phyloP scores from a whole-genome alignment of 768 basidiomycete species.

The Serendipita indica region DNA sequence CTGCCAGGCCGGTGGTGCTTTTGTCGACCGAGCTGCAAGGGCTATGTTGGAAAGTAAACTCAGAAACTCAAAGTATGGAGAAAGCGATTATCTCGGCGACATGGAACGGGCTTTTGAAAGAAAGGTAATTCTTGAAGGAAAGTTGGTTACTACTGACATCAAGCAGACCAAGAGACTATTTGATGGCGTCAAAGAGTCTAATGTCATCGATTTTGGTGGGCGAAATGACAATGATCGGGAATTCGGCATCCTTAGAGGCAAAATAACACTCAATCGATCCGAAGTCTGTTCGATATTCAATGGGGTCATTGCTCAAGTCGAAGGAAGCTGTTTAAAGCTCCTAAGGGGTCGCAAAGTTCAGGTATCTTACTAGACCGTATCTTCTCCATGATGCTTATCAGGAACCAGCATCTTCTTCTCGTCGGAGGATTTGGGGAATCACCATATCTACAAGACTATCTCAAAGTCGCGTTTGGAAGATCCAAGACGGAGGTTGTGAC shows the following conservation, averaged over 20 bases:
- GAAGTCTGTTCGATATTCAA: background rate
- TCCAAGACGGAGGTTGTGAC: background rate
- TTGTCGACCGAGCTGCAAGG: constrained; percentile 5
- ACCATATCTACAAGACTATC: background rate
- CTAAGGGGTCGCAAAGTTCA: background rate
- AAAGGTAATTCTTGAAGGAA: background rate
- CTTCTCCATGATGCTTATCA: background rate
- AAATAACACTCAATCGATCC: background rate
- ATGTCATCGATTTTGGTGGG: constrained; percentile 9
- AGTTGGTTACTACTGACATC: background rate
- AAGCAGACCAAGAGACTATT: constrained; percentile 11
- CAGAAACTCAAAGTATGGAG: background rate
- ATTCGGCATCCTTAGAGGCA: constrained; percentile 6
- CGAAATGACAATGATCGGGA: constrained; percentile 8
- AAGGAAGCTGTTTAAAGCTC: background rate
- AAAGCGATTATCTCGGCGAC: background rate
- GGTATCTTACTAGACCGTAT: background rate
- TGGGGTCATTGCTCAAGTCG: background rate
- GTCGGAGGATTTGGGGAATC: constrained; percentile 12
- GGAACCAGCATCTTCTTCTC: background rate
- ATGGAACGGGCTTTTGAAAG: background rate
- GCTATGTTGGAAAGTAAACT: constrained; percentile 5
- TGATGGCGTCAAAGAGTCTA: background rate
- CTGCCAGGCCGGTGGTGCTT: background rate
- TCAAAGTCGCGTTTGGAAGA: background rate